Conservation (phyloP, 768 basidiomycete genomes). For the Collybiopsis confluens region DNA sequence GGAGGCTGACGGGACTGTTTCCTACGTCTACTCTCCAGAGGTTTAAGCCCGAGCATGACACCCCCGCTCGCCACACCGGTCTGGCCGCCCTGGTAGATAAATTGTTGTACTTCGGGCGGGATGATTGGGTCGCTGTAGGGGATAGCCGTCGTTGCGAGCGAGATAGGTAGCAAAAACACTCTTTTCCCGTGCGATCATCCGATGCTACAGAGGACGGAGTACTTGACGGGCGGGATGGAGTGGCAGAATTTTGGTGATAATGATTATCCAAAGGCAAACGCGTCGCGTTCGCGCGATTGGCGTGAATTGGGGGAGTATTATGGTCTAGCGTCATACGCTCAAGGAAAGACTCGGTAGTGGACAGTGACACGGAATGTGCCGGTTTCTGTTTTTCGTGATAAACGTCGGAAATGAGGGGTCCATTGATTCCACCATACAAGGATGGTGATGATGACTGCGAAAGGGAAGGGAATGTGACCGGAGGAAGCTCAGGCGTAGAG, state of each 20-base stretch:
- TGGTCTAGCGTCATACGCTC: no score
- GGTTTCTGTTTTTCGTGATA: neutral
- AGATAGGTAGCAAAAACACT: neutral
- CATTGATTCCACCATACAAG: neutral
- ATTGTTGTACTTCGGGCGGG: conserved; percentile 5
- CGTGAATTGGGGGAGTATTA: no score
- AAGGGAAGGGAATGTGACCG: neutral
- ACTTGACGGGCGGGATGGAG: neutral
- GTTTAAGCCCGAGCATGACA: conserved; percentile 11
- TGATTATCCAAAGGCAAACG: no score
- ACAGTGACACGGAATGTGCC: no score
- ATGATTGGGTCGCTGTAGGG: neutral
- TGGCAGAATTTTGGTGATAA: no score
- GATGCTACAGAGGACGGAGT: neutral
- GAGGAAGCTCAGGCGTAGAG: neutral
- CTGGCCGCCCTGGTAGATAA: conserved; percentile 14
- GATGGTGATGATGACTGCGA: neutral
- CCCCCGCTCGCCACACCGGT: conserved; percentile 12
- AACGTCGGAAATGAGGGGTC: neutral
- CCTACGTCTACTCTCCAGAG: neutral
- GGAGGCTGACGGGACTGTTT: neutral
- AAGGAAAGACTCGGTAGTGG: no score
- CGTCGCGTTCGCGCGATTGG: no score
- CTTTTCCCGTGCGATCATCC: neutral
- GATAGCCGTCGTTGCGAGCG: conserved; percentile 5